Percentiles rank a stretch among this genome's conserved stretches.
phyloP scores from a whole-genome alignment of 2,329 filamentous ascomycete genomes.

The Amauroascus verrucosus region DNA sequence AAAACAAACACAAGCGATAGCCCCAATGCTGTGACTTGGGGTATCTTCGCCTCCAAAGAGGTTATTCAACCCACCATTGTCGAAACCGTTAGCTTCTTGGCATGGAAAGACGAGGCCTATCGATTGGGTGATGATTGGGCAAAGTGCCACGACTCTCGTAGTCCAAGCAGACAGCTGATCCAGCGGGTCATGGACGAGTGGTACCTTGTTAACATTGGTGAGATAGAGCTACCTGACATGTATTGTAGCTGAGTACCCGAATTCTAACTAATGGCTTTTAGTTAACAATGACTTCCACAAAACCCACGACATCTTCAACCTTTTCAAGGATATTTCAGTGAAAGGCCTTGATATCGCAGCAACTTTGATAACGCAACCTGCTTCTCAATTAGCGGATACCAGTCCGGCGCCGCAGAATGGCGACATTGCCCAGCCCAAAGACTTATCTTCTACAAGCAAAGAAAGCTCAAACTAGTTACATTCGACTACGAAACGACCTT shows the following conservation, averaged over 20 bases:
- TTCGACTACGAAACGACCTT: background rate
- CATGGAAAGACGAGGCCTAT: constrained; percentile 98
- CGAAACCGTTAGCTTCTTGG: constrained; percentile 91
- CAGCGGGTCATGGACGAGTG: constrained; percentile 77
- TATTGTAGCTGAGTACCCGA: background rate
- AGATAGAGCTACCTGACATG: constrained; percentile 25
- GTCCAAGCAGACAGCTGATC: constrained; percentile 68
- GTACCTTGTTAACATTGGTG: constrained; percentile 92
- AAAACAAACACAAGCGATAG: constrained; percentile 74
- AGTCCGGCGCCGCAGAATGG: background rate
- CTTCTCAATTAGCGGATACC: constrained; percentile 11
- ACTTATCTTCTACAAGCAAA: background rate
- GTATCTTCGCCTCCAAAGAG: constrained; percentile 96
- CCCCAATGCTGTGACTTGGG: constrained; percentile 98
- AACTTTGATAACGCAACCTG: constrained; percentile 3
- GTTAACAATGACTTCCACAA: constrained; percentile 98
- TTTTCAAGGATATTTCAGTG: constrained; percentile 63
- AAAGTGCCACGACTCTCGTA: constrained; percentile 69
- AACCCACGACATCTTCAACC: constrained; percentile 66
- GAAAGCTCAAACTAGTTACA: constrained; percentile 1
- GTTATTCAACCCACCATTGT: constrained; percentile 99
- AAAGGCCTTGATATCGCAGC: constrained; percentile 30
- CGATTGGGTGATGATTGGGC: constrained; percentile 88
- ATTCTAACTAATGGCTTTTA: constrained; percentile 31
- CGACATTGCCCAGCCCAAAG: background rate